Evolutionary conservation across 148 eudicot genomes (phyloP).

Genomic region (Bassia scoparia): DNA sequence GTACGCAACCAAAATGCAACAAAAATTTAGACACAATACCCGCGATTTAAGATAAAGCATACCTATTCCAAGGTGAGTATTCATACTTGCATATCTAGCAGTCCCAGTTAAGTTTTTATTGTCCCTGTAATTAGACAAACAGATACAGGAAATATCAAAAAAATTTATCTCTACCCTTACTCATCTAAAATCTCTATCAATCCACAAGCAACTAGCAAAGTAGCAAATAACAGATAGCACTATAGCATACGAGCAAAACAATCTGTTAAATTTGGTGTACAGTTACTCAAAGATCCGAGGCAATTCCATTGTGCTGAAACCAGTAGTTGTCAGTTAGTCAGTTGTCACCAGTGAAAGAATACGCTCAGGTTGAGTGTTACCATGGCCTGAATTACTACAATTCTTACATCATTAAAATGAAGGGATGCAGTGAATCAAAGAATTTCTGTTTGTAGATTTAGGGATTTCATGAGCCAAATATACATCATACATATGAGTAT

Average conservation of each 20-base stretch:
- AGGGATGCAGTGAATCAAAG: too few species aligned
- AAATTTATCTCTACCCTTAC: neutral
- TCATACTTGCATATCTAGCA: slow-evolving; percentile 93
- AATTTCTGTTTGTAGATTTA: too few species aligned
- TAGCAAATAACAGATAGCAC: too few species aligned
- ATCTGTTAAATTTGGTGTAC: neutral
- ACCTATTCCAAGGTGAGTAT: slow-evolving; percentile 98
- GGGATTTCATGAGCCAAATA: too few species aligned
- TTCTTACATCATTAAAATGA: too few species aligned
- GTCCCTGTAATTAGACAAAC: slow-evolving; percentile 51
- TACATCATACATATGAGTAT: too few species aligned
- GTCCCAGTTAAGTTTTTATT: slow-evolving; percentile 96
- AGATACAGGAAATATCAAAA: slow-evolving; percentile 10
- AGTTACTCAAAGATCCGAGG: neutral
- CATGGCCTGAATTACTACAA: too few species aligned
- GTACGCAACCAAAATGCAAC: neutral
- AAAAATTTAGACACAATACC: neutral
- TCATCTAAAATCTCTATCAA: neutral
- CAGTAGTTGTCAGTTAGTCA: neutral
- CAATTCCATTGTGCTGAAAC: neutral
- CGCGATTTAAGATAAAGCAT: slow-evolving; percentile 16
- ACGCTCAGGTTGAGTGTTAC: neutral
- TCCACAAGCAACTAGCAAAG: neutral
- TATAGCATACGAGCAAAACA: neutral
- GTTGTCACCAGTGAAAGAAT: neutral